phyloP scores from a whole-genome alignment of 306 rosid species.

The Fagus crenata region DNA sequence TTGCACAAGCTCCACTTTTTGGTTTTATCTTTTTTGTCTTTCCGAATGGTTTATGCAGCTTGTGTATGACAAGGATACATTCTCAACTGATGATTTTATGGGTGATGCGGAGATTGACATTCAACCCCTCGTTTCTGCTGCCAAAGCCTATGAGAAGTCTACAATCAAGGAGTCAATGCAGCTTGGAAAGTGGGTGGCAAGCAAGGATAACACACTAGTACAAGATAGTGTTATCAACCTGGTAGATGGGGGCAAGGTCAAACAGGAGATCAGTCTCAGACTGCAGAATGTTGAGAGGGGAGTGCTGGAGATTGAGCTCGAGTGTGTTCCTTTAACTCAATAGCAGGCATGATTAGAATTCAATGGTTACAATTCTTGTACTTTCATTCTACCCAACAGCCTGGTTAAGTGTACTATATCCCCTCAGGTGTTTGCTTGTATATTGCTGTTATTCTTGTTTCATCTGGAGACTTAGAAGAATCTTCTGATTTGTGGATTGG shows the following conservation, averaged over 20 bases:
- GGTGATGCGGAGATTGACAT: slow-evolving; percentile 96
- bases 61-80: slow-evolving; percentile 88
- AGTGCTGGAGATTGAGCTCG: slow-evolving; percentile 72
- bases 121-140: slow-evolving; percentile 78
- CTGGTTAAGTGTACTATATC: neutral
- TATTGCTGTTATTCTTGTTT: neutral
- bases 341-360: slow-evolving; percentile 29
- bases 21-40: neutral
- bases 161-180: slow-evolving; percentile 41
- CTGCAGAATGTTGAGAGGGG: slow-evolving; percentile 89
- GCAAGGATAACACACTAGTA: slow-evolving; percentile 53
- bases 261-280: slow-evolving; percentile 68
- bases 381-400: neutral
- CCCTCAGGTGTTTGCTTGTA: neutral
- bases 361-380: neutral
- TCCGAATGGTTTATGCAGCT: slow-evolving; percentile 48
- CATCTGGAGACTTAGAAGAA: neutral
- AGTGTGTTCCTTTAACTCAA: slow-evolving; percentile 91
- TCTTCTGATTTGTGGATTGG: neutral
- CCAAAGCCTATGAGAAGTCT: slow-evolving; percentile 66
- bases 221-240: slow-evolving; percentile 64
- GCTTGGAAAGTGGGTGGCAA: slow-evolving; percentile 65
- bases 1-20: neutral
- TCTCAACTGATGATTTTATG: slow-evolving; percentile 87
- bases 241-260: slow-evolving; percentile 57